Percentiles rank a stretch among this genome's conserved stretches.
These are phyloP conservation scores for Ceratocystis papillata DNA, from an alignment of 2,329 filamentous ascomycete species.

Conservation along the genomic window DNA sequence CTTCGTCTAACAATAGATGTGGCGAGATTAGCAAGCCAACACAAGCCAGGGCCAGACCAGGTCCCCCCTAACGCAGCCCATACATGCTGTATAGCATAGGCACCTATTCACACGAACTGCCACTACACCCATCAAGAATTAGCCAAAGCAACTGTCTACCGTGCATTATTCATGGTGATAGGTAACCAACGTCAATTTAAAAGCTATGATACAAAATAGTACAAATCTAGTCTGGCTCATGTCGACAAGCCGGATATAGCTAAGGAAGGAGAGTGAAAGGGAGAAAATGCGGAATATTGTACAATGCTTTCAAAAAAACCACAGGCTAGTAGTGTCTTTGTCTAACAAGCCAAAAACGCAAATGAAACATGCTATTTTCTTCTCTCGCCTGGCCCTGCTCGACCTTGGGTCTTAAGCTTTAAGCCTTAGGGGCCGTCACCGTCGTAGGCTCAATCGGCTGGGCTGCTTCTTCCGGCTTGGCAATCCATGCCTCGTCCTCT, in stretches of 20 bases:
- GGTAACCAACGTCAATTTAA: constrained; percentile 4
- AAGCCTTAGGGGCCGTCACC: constrained; percentile 9
- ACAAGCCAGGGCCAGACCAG: too few species aligned
- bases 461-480: constrained; percentile 19
- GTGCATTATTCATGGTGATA: background rate
- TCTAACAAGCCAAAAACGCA: background rate
- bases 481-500: constrained; percentile 29
- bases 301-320: background rate
- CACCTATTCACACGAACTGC: too few species aligned
- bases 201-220: constrained; percentile 18
- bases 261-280: background rate
- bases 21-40: too few species aligned
- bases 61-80: too few species aligned
- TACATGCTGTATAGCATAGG: too few species aligned
- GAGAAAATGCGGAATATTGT: constrained; percentile 6
- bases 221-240: constrained; percentile 14
- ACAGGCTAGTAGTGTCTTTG: background rate
- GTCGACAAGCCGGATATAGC: background rate
- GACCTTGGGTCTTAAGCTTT: background rate
- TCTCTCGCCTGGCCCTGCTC: background rate
- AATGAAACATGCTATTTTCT: background rate
- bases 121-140: background rate
- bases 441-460: constrained; percentile 12
- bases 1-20: too few species aligned
- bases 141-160: background rate